A percentile compares a stretch with the other conserved stretches of the same genome.
These are phyloP conservation scores for Kluyveromyces marxianus DNA, from an alignment of 1,139 yeast genomes.

Conservation along the genomic window DNA sequence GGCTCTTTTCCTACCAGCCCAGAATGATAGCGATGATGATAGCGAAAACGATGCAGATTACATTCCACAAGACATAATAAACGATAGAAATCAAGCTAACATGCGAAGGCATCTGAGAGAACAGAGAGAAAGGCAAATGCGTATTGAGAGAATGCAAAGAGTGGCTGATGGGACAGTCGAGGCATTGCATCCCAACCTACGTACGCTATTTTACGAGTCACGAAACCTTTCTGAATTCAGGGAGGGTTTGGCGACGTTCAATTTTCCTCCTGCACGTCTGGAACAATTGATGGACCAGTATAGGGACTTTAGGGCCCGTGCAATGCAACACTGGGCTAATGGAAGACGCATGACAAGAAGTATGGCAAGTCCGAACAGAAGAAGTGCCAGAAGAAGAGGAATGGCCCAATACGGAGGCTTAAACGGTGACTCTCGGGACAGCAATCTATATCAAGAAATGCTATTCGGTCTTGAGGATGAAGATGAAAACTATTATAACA, in stretches of 20 bases:
- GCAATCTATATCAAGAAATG: background rate
- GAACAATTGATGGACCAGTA: conserved; percentile 17
- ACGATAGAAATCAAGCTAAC: conserved; percentile 10
- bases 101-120: conserved; percentile 10
- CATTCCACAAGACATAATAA: conserved; percentile 13
- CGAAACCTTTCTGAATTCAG: conserved; percentile 20
- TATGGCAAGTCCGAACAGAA: conserved; percentile 1
- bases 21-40: conserved; percentile 4
- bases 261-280: conserved; percentile 4
- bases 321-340: conserved; percentile 18
- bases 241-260: conserved; percentile 8
- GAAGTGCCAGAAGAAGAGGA: conserved; percentile 1
- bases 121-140: conserved; percentile 7
- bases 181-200: conserved; percentile 9
- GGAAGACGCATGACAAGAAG: conserved; percentile 8
- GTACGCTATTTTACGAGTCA: conserved; percentile 22
- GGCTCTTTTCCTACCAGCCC: conserved; percentile 9
- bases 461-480: conserved; percentile 4
- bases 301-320: conserved; percentile 18
- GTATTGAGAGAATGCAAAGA: conserved; percentile 6
- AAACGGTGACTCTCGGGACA: conserved; percentile 1
- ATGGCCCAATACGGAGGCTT: background rate
- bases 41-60: conserved; percentile 8
- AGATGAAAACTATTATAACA: conserved; percentile 1
- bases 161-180: conserved; percentile 4